Evolutionary conservation across 148 eudicot species (phyloP), one percentile per base, ranked within the genome.

Genomic region (Camellia sinensis): DNA sequence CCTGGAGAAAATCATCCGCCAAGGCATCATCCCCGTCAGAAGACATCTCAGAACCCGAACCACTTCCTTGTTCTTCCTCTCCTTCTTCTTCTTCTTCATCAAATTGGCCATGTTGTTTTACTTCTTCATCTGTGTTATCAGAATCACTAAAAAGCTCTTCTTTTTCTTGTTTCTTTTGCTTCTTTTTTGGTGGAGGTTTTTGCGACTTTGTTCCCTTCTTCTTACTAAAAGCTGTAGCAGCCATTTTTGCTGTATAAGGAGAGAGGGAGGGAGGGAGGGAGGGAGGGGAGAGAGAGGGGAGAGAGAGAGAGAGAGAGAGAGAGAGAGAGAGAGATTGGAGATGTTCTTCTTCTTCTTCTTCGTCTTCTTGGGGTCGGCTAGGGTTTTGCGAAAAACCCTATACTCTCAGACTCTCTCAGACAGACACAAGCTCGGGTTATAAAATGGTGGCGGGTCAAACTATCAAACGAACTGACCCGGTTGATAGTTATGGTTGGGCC

Each of bases 11-110:
- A 80, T 94, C 94, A 80, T 86, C 89, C 0, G 83, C 80, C 77
- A 88, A 81, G 0, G 88, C 87, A 22, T 88, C 90, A 78, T 91
- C 94, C 54, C 84, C 90, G n/a, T 87, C 91, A 22, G 89, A 87
- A 21, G 90, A 90, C 79, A 82, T 77, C n/a, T 82, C 93, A 5
- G 84, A 84, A 66, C 50, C 78, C 14, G 86, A 84, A 69, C 71
- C 85, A 7, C 53, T 84, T 43, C 80, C 88, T 61, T 4, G 73
- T 48, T 52, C 87, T 29, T 29, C 37, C 37, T 74, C 85, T 6
- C 53, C 83, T 50, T 78, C 88, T 61, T 4, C 70, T 48, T 52
- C 87, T 76, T 81, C 90, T 68, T 56, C 83, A 45, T 74, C 78
- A 40, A 74, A 71, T 15, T 45, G 73, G 11, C 79, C 78, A 45